phyloP scores from a whole-genome alignment of 805 yeast genomes.

The Jamesozyma piceae region DNA sequence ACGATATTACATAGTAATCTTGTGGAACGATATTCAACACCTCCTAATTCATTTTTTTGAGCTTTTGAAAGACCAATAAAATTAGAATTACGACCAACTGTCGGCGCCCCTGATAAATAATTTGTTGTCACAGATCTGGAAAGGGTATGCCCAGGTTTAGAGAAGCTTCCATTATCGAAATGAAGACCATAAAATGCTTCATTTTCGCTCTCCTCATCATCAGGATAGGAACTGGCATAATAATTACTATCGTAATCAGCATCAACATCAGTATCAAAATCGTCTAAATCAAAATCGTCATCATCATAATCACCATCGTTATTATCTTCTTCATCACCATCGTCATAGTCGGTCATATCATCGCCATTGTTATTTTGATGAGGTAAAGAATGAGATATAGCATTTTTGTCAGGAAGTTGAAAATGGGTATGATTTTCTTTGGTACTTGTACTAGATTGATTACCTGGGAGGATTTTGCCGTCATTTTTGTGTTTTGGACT shows the following conservation, averaged over 20 bases:
- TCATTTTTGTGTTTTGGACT: neutral
- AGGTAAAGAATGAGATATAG: neutral
- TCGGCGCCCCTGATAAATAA: conserved; percentile 84
- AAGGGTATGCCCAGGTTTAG: conserved; percentile 8
- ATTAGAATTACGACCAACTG: conserved; percentile 86
- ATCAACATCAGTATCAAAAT: neutral
- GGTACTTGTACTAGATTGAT: neutral
- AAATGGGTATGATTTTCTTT: neutral
- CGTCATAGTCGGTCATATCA: neutral
- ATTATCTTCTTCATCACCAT: conserved; percentile 9
- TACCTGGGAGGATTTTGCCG: neutral
- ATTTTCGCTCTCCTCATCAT: conserved; percentile 3
- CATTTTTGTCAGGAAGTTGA: neutral
- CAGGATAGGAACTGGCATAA: neutral
- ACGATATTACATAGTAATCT: conserved; percentile 64
- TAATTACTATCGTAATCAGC: neutral
- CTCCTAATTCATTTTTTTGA: conserved; percentile 92
- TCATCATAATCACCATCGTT: conserved; percentile 10
- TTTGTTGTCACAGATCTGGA: conserved; percentile 41
- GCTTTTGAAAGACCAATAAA: conserved; percentile 72
- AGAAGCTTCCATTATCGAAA: conserved; percentile 15
- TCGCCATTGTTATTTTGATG: neutral
- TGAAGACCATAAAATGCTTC: conserved; percentile 23
- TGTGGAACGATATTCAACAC: conserved; percentile 89
- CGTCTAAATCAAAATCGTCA: conserved; percentile 1